Percentiles rank a stretch among this genome's conserved stretches.
Evolutionary conservation across 2,329 filamentous ascomycete species (phyloP).

Genomic region (Thermoascus crustaceus): DNA sequence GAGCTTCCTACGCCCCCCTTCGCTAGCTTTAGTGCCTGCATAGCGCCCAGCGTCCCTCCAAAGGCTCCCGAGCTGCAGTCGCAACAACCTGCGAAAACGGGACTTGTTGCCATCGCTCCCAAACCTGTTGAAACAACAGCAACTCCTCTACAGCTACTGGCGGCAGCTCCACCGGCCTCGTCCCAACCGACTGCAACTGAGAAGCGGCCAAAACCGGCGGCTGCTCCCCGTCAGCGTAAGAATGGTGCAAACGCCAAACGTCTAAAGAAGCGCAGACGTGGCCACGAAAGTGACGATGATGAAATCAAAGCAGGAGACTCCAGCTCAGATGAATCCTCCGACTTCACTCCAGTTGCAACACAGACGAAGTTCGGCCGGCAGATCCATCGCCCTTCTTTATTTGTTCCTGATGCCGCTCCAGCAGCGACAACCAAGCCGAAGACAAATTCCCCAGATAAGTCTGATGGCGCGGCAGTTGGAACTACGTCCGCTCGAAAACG

Average conservation of each 20-base stretch:
- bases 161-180: constrained; percentile 5
- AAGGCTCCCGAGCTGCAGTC: constrained; percentile 4
- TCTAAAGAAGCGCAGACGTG: constrained; percentile 16
- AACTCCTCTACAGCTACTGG: neutral
- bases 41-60: constrained; percentile 6
- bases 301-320: constrained; percentile 28
- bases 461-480: constrained; percentile 10
- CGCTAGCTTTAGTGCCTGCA: constrained; percentile 10
- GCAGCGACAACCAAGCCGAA: constrained; percentile 13
- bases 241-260: constrained; percentile 11
- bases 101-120: constrained; percentile 10
- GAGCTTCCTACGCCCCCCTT: constrained; percentile 19
- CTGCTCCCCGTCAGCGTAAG: constrained; percentile 12
- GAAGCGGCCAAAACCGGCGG: constrained; percentile 9
- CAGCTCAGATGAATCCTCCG: constrained; percentile 33
- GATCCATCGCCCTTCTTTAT: constrained; percentile 57
- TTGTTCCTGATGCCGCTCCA: constrained; percentile 42
- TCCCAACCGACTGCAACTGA: neutral
- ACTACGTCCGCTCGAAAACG: constrained; percentile 44
- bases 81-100: constrained; percentile 3
- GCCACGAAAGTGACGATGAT: constrained; percentile 22
- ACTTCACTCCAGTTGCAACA: constrained; percentile 50
- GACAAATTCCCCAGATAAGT: constrained; percentile 5
- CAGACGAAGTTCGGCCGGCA: constrained; percentile 70
- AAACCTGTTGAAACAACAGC: constrained; percentile 7